Evolutionary conservation across 225 moss, liverwort and hornwort species (phyloP), one percentile per base, ranked within the genome.

Genomic region (Pseudoscleropodium purum): DNA sequence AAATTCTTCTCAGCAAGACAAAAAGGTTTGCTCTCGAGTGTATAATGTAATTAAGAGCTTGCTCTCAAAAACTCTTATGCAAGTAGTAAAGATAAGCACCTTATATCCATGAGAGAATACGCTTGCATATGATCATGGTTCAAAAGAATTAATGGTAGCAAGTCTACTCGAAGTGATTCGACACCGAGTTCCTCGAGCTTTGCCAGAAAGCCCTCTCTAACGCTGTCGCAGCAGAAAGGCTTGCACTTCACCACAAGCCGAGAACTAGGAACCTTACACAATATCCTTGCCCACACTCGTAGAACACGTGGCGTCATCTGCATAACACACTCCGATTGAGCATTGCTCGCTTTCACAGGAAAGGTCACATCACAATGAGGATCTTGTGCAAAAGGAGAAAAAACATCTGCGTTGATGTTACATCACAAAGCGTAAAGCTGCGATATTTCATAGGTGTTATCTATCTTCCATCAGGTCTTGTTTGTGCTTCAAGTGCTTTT

Each of bases 101-200:
- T 99, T 86, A 99, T 97, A 89, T 99, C 99, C 99, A 99, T 99
- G 62, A 99, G 93, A 66, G 97, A 97, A 90, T 99, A 99, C 4
- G 99, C 99, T 91, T 99, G 99, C 99, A 99, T 99, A 84, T 99
- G 99, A 89, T 99, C 99, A 93, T 99, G 99, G 88, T 99, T 99
- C 31, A 99, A 94, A 82, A 99, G 95, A 88, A 99, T 97, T 94
- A 99, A 92, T 25, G 99, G 99, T 47, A 97, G 94, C 84, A 99
- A 95, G 93, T 99, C 99, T 82, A 99, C 87, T 76, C 97, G 99
- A 89, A 95, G 95, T 66, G 99, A 94, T 80, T 96, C 96, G 36
- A 99, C 99, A 83, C 99, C 99, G 18, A 97, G 92, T 90, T 95
- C 96, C 87, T 97, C 95, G 47, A 99, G 94, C 90, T 97, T 99